Percentiles rank a stretch among this genome's conserved stretches.
Conservation (phyloP, 169 alveolate species). For the Cyclospora cayetanensis region DNA sequence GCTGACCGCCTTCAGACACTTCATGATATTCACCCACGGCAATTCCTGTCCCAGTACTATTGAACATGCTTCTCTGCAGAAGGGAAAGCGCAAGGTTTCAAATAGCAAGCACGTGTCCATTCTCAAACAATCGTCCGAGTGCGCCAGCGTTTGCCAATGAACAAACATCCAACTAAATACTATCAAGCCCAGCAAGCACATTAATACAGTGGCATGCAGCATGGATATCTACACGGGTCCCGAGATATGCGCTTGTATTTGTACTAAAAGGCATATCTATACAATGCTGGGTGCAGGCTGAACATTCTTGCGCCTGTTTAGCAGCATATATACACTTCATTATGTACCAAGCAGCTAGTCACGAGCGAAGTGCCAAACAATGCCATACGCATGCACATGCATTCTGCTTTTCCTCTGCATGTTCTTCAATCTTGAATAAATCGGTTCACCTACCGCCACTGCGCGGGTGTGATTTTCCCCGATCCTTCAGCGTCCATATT, state of each 20-base stretch:
- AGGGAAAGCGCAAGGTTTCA: too few relatives aligned
- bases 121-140: too few relatives aligned
- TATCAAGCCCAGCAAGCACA: not conserved
- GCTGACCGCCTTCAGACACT: constrained; percentile 62
- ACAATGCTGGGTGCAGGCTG: not conserved
- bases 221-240: not conserved
- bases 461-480: constrained; percentile 60
- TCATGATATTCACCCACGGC: constrained; percentile 74
- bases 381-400: not conserved
- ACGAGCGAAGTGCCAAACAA: not conserved
- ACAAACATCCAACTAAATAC: not conserved
- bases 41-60: constrained; percentile 71
- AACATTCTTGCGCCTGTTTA: not conserved
- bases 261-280: not conserved
- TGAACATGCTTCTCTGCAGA: constrained; percentile 67
- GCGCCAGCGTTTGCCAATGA: not conserved
- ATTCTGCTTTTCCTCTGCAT: not conserved
- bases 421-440: not conserved
- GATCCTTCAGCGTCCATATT: constrained; percentile 61
- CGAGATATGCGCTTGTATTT: not conserved
- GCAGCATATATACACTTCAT: not conserved
- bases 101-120: too few relatives aligned
- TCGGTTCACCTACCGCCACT: constrained; percentile 59
- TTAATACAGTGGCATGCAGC: not conserved
- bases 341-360: not conserved